A percentile compares a stretch with the other conserved stretches of the same genome.
phyloP scores from a whole-genome alignment of 495 filamentous ascomycete genomes.

The Aspergillus incahuasiensis region DNA sequence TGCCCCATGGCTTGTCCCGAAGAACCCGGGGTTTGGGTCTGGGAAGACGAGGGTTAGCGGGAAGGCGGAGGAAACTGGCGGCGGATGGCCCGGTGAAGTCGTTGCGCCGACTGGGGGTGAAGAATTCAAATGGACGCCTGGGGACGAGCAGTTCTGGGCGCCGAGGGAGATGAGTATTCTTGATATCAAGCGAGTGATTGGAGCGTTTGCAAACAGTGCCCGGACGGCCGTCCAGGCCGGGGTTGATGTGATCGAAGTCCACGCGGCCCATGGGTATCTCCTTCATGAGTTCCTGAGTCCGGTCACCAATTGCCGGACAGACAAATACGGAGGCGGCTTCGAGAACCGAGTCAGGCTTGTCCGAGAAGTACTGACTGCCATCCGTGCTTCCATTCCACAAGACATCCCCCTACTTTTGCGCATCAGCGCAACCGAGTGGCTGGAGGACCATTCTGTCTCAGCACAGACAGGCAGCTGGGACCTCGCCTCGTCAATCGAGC shows the following conservation, averaged over 20 bases:
- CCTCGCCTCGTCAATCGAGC: slow-evolving; percentile 37
- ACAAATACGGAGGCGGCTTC: slow-evolving; percentile 52
- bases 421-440: slow-evolving; percentile 50
- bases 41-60: too few relatives aligned
- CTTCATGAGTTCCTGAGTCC: slow-evolving; percentile 56
- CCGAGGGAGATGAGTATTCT: not conserved
- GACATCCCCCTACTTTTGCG: slow-evolving; percentile 58
- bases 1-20: slow-evolving; percentile 46
- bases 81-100: slow-evolving; percentile 62
- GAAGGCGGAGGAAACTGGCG: slow-evolving; percentile 39
- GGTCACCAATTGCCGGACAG: slow-evolving; percentile 49
- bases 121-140: too few relatives aligned
- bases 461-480: slow-evolving; percentile 49
- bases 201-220: slow-evolving; percentile 38
- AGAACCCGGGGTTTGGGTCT: too few relatives aligned
- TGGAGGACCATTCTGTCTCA: slow-evolving; percentile 33
- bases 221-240: slow-evolving; percentile 44
- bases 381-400: slow-evolving; percentile 45
- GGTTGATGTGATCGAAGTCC: slow-evolving; percentile 48
- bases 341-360: slow-evolving; percentile 50
- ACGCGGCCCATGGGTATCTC: slow-evolving; percentile 56
- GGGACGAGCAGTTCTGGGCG: slow-evolving; percentile 12
- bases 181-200: not conserved
- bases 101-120: slow-evolving; percentile 44
- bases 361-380: slow-evolving; percentile 44